A percentile compares a stretch with the other conserved stretches of the same genome.
phyloP scores from a whole-genome alignment of 106 monocot genomes.

The Apostasia ramifera region DNA sequence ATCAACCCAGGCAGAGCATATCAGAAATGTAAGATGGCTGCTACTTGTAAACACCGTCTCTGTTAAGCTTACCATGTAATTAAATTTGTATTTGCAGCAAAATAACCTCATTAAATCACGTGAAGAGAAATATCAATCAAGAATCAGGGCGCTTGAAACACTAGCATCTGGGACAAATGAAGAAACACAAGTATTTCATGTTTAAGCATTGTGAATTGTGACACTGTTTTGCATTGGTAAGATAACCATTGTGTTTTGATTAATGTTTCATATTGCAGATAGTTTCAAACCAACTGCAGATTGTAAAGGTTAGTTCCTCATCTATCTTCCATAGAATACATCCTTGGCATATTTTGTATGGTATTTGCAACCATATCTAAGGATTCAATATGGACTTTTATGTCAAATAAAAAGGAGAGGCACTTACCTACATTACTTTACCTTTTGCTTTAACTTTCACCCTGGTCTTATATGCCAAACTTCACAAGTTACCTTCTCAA shows the following conservation, averaged over 20 bases:
- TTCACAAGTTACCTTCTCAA: too few species aligned
- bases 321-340: neutral
- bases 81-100: slow-evolving; percentile 29
- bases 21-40: slow-evolving; percentile 69
- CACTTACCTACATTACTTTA: too few species aligned
- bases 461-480: too few species aligned
- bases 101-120: slow-evolving; percentile 57
- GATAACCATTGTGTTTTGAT: neutral
- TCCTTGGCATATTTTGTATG: neutral
- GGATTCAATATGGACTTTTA: too few species aligned
- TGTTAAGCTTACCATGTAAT: neutral
- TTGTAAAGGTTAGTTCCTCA: slow-evolving; percentile 39
- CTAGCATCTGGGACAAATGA: slow-evolving; percentile 66
- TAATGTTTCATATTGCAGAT: slow-evolving; percentile 29
- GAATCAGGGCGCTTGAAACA: slow-evolving; percentile 67
- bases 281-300: slow-evolving; percentile 39
- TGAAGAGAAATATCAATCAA: slow-evolving; percentile 72
- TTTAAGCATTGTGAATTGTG: neutral
- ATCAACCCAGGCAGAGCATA: slow-evolving; percentile 84
- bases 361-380: too few species aligned
- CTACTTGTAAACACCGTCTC: neutral
- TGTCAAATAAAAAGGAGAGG: too few species aligned
- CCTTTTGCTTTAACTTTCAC: too few species aligned
- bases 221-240: neutral
- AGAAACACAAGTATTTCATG: slow-evolving; percentile 52